Conservation (phyloP, 495 filamentous ascomycete genomes). For the Pseudevernia furfuracea region DNA sequence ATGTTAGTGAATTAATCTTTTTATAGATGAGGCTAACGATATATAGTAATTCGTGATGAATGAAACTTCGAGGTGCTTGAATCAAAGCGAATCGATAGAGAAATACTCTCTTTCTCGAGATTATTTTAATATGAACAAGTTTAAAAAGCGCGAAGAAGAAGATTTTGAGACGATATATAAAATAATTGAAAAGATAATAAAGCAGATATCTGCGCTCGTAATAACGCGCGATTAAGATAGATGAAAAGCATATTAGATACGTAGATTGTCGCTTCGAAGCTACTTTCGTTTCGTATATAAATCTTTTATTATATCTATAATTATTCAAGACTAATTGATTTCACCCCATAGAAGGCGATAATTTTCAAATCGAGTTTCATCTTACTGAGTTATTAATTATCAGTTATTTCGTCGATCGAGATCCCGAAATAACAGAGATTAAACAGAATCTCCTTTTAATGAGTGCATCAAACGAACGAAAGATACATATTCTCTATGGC, state of each 20-base stretch:
- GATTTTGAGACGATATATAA: background rate
- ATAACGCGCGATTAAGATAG: background rate
- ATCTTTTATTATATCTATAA: background rate
- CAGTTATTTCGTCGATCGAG: background rate
- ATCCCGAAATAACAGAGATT: background rate
- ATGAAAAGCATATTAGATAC: background rate
- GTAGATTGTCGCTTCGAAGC: no score
- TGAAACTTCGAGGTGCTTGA: background rate
- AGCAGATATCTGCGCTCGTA: background rate
- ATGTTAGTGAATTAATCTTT: no score
- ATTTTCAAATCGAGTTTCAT: background rate
- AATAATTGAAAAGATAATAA: background rate
- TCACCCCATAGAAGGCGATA: background rate
- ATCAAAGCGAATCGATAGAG: background rate
- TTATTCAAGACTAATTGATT: background rate
- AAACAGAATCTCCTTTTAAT: background rate
- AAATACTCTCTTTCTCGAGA: background rate
- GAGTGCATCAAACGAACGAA: background rate
- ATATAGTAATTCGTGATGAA: background rate
- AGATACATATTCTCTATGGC: background rate
- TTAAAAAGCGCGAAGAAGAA: background rate
- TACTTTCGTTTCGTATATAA: background rate
- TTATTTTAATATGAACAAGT: background rate
- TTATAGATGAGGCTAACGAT: no score
- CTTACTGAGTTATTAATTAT: no score